Percentiles rank a stretch among this genome's conserved stretches.
Conservation (phyloP, 2,329 filamentous ascomycete genomes). For the Xylaria sp. region DNA sequence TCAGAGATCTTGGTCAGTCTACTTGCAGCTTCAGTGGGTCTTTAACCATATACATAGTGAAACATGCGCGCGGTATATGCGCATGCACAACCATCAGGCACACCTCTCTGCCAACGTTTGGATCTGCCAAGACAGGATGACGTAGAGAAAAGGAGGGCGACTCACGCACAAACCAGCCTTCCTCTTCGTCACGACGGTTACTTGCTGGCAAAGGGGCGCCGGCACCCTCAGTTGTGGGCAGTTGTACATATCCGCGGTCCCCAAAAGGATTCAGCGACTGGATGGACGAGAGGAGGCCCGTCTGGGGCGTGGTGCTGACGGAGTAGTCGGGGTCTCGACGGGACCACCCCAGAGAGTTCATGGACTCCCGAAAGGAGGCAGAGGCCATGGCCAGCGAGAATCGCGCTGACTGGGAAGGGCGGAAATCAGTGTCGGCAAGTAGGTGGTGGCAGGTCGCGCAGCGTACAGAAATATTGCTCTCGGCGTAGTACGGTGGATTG, state of each 20-base stretch:
- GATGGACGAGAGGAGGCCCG: slow-evolving; percentile 79
- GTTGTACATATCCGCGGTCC: slow-evolving; percentile 83
- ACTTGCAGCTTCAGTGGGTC: slow-evolving; percentile 30
- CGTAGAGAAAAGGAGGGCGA: slow-evolving; percentile 40
- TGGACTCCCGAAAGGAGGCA: slow-evolving; percentile 87
- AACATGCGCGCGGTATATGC: slow-evolving; percentile 51
- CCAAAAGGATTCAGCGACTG: slow-evolving; percentile 88
- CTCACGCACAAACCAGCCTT: slow-evolving; percentile 95
- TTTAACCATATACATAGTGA: slow-evolving; percentile 47
- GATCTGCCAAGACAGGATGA: slow-evolving; percentile 32
- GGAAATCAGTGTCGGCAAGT: slow-evolving; percentile 7
- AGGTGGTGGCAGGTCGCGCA: slow-evolving; percentile 5
- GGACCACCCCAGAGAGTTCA: slow-evolving; percentile 94
- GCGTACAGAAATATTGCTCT: slow-evolving; percentile 8
- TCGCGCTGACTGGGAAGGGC: not conserved
- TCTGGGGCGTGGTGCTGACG: slow-evolving; percentile 72
- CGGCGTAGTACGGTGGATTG: slow-evolving; percentile 10
- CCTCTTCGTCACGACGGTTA: slow-evolving; percentile 87
- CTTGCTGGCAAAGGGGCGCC: slow-evolving; percentile 87
- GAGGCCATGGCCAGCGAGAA: slow-evolving; percentile 72
- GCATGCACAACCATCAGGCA: slow-evolving; percentile 48
- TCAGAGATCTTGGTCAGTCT: slow-evolving; percentile 42
- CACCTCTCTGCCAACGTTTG: slow-evolving; percentile 48
- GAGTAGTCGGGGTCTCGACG: slow-evolving; percentile 79
- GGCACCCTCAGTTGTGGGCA: slow-evolving; percentile 82